Percentiles rank a stretch among this genome's conserved stretches.
These are phyloP conservation scores for Rhizopogon vulgaris DNA, from an alignment of 768 basidiomycete species.

Conservation along the genomic window DNA sequence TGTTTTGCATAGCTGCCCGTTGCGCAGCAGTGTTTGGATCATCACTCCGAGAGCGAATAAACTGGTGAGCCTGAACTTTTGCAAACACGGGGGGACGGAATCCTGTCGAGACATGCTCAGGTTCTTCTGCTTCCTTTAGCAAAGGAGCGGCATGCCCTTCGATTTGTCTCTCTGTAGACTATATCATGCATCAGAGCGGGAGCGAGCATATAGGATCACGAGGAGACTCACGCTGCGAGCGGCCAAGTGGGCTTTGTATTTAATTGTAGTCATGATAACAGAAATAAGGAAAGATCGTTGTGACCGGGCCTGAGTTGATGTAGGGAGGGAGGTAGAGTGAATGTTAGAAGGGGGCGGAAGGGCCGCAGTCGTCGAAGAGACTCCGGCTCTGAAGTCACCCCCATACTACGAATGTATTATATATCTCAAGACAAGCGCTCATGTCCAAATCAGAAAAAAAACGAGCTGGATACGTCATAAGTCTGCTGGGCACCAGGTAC, in stretches of 20 bases:
- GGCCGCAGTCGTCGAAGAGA: no score
- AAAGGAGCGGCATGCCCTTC: no score
- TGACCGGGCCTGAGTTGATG: neutral
- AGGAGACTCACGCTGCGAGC: neutral
- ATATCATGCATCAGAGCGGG: neutral
- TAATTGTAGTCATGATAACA: neutral
- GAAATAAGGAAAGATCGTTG: no score
- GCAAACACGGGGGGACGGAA: neutral
- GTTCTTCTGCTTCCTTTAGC: neutral
- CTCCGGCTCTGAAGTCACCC: neutral
- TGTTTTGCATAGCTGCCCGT: neutral
- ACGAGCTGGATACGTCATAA: no score
- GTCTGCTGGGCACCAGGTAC: no score
- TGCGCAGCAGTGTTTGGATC: no score
- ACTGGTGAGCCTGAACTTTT: neutral
- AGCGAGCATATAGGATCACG: neutral
- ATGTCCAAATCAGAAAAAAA: no score
- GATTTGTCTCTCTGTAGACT: neutral
- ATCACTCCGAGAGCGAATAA: neutral
- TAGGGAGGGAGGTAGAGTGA: no score
- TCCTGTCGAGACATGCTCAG: neutral
- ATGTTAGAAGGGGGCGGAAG: neutral
- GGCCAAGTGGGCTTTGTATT: neutral
- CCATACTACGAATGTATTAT: neutral
- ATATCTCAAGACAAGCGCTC: neutral